Conservation (phyloP, 2,329 filamentous ascomycete species). For the Graphilbum sp. region DNA sequence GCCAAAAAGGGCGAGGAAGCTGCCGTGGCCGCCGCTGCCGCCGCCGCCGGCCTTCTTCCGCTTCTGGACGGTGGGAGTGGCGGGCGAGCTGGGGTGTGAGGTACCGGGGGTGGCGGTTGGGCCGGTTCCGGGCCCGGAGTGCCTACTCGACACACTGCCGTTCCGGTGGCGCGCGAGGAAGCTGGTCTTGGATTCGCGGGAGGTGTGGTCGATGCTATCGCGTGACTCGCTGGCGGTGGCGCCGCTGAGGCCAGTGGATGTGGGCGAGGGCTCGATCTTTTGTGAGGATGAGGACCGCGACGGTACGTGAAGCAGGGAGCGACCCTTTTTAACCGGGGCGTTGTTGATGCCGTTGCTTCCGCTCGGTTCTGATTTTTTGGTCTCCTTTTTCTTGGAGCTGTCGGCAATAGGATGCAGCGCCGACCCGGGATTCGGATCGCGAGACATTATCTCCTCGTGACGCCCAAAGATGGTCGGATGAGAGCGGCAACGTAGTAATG, state of each 20-base stretch:
- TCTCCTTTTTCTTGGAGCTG: conserved; percentile 27
- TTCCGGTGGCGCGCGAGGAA: conserved; percentile 40
- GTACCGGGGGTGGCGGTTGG: conserved; percentile 30
- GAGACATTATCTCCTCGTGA: conserved; percentile 14
- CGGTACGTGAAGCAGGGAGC: conserved; percentile 38
- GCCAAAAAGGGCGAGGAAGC: conserved; percentile 42
- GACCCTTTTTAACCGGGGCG: conserved; percentile 25
- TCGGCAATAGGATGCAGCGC: conserved; percentile 16
- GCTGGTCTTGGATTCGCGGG: conserved; percentile 49
- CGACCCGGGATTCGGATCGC: conserved; percentile 18
- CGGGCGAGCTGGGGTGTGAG: conserved; percentile 35
- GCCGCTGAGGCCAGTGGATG: conserved; percentile 42
- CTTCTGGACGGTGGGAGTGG: conserved; percentile 23
- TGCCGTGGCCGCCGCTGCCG: too few relatives aligned
- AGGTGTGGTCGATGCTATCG: conserved; percentile 46
- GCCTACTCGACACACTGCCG: conserved; percentile 51
- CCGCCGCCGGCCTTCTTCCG: conserved; percentile 37
- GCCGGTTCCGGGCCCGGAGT: conserved; percentile 36
- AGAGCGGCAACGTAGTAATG: neutral
- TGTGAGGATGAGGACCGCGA: conserved; percentile 48
- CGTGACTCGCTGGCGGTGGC: conserved; percentile 40
- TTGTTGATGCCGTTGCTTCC: conserved; percentile 1
- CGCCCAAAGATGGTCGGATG: conserved; percentile 1
- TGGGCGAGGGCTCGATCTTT: conserved; percentile 41
- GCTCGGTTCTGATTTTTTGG: conserved; percentile 24